Conservation (phyloP, 129 eudicot species). For the Dittrichia graveolens region DNA sequence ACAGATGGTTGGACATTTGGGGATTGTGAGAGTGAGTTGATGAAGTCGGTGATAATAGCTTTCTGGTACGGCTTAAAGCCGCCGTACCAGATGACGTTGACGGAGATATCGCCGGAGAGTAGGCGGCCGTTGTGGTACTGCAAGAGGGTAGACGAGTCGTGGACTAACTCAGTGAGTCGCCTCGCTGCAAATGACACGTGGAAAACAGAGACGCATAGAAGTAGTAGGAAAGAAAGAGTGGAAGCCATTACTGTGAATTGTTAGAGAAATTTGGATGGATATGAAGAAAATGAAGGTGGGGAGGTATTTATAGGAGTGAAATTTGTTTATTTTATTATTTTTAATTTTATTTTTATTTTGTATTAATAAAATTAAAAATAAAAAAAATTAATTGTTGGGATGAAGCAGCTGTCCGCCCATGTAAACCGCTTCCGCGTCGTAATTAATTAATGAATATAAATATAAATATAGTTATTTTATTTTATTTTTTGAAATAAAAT, state of each 20-base stretch:
- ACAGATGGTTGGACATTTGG: constrained; percentile 54
- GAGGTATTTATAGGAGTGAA: constrained; percentile 42
- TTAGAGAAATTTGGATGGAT: neutral
- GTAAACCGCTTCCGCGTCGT: too few relatives aligned
- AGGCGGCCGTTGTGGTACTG: constrained; percentile 79
- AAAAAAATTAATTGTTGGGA: neutral
- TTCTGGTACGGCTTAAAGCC: constrained; percentile 62
- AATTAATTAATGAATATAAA: too few relatives aligned
- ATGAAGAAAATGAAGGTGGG: constrained; percentile 26
- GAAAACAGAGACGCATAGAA: constrained; percentile 35
- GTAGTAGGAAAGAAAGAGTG: neutral
- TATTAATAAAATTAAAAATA: neutral
- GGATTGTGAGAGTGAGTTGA: constrained; percentile 49
- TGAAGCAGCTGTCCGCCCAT: neutral
- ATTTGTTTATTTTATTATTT: neutral
- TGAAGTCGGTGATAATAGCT: constrained; percentile 66
- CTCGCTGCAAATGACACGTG: constrained; percentile 40
- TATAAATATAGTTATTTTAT: too few relatives aligned
- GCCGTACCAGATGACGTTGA: constrained; percentile 80
- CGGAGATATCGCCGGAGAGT: constrained; percentile 63
- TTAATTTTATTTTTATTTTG: neutral
- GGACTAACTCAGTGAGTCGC: constrained; percentile 36
- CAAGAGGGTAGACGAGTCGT: constrained; percentile 31
- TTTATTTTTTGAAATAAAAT: too few relatives aligned
- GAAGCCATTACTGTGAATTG: constrained; percentile 33